Base-by-base conservation (phyloP, 2,329 filamentous ascomycete species). In the Verticillium klebahnii region DNA sequence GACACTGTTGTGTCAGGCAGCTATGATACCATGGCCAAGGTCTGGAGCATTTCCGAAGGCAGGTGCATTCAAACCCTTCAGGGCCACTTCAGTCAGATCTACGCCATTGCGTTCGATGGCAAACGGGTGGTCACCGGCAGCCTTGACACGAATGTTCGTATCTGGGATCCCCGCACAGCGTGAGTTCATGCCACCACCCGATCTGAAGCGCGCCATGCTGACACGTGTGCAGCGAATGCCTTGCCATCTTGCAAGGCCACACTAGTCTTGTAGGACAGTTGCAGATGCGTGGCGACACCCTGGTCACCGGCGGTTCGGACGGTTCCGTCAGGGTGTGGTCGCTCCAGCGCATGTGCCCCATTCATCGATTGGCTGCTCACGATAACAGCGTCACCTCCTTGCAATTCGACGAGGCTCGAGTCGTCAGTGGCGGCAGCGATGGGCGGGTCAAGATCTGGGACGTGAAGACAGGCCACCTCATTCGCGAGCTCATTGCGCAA, bases 391-490 rank as follows among this genome's bases (percentile, higher is more conserved):
- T 99, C 60, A 99, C 95, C 1, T 97, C 93, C 74, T 80, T 99
- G 67, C 95, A 99, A 72, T 99, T 99, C 73, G 95, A 99, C 71
- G 93, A 97, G 72, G 93, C 90, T 29, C 86, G 95, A 61, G 95
- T 99, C 63, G 93, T 99, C 61, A 97, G 92, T 72, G 95, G 95
- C 68, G 96, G 95, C 58, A 96, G 92, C 69, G 95, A 99, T 75
- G 95, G 95, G n/a, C 85, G 95, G 60, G 95, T 99, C 67, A 99
- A 98, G 77, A 93, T 99, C 60, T 99, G 95, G 95, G 94, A 97
- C 77, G 81, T 98, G 63, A 93, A 95, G 75, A 95, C 92, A 2
- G 95, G 95, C 3, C 89, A 91, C 62, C 83, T 97, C 32, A 92
- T 99, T 25, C 88, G 95, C 63, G 95, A 99, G 76, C 85, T 99